These are phyloP conservation scores for Warburgia ugandensis DNA, from an alignment of 164 flowering plant genomes.

Conservation along the genomic window DNA sequence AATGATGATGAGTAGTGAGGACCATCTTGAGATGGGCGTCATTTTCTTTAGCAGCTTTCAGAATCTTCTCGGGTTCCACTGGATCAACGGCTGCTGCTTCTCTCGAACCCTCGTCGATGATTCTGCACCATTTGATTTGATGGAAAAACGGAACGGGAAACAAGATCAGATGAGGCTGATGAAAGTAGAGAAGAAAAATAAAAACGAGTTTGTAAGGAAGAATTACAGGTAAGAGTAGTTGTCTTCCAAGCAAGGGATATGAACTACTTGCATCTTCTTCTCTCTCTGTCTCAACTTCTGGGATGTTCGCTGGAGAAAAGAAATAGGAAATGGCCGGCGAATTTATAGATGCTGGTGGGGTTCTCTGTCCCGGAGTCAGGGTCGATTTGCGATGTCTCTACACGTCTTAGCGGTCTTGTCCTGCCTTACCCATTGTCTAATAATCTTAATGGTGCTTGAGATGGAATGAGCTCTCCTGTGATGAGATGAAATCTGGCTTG, in stretches of 20 bases:
- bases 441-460: too few relatives aligned
- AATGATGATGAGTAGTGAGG: slow-evolving; percentile 97
- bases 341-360: too few relatives aligned
- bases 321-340: too few relatives aligned
- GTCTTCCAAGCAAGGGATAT: slow-evolving; percentile 78
- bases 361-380: too few relatives aligned
- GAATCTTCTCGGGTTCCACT: slow-evolving; percentile 78
- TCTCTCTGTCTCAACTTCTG: not conserved
- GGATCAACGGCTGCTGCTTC: slow-evolving; percentile 95
- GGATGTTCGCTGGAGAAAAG: too few relatives aligned
- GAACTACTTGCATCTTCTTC: slow-evolving; percentile 50
- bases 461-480: too few relatives aligned
- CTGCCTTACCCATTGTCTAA: too few relatives aligned
- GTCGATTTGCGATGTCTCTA: too few relatives aligned
- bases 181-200: not conserved
- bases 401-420: too few relatives aligned
- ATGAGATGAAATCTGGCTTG: too few relatives aligned
- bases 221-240: slow-evolving; percentile 79
- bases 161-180: not conserved
- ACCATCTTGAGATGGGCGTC: slow-evolving; percentile 52
- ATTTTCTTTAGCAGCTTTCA: slow-evolving; percentile 38
- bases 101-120: slow-evolving; percentile 65
- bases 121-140: slow-evolving; percentile 28
- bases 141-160: not conserved
- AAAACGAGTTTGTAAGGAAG: not conserved